phyloP scores from a whole-genome alignment of 768 basidiomycete species.

The Tylopilus cervinicoccineus region DNA sequence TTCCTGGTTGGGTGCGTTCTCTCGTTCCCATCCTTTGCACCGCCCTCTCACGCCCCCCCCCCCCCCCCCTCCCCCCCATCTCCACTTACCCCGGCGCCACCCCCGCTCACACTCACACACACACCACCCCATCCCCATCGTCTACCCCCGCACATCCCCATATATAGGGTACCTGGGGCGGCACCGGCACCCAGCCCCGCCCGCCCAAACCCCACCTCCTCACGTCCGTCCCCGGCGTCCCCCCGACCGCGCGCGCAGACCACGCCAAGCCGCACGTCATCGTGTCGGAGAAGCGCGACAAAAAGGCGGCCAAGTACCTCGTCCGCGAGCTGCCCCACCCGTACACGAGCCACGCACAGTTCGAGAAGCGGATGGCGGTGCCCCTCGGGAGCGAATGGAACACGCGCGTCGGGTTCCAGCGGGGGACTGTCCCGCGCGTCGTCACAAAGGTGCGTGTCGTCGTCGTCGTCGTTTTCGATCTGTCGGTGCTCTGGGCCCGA shows the following conservation, averaged over 20 bases:
- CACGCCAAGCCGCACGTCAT: conserved; percentile 84
- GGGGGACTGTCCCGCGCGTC: conserved; percentile 78
- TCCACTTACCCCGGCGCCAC: background rate
- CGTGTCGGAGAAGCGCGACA: conserved; percentile 93
- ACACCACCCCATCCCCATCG: too few species aligned
- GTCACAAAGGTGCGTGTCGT: conserved; percentile 67
- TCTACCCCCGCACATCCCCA: background rate
- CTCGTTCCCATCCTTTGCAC: background rate
- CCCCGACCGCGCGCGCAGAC: conserved; percentile 77
- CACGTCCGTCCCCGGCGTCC: conserved; percentile 80
- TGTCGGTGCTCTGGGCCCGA: background rate
- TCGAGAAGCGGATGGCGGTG: conserved; percentile 74
- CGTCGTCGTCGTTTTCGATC: background rate
- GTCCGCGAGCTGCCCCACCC: conserved; percentile 93
- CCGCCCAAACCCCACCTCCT: conserved; percentile 67
- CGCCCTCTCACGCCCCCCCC: background rate
- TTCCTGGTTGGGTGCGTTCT: conserved; percentile 87
- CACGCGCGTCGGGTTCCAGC: conserved; percentile 78
- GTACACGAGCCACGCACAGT: conserved; percentile 91
- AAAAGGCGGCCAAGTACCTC: conserved; percentile 86
- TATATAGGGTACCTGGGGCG: conserved; percentile 93
- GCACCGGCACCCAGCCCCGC: conserved; percentile 59
- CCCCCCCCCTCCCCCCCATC: background rate
- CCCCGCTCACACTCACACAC: background rate
- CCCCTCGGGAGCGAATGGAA: conserved; percentile 95